Evolutionary conservation across 2,329 filamentous ascomycete genomes (phyloP), one percentile per base, ranked within the genome.

Genomic region (Leptographium procerum): DNA sequence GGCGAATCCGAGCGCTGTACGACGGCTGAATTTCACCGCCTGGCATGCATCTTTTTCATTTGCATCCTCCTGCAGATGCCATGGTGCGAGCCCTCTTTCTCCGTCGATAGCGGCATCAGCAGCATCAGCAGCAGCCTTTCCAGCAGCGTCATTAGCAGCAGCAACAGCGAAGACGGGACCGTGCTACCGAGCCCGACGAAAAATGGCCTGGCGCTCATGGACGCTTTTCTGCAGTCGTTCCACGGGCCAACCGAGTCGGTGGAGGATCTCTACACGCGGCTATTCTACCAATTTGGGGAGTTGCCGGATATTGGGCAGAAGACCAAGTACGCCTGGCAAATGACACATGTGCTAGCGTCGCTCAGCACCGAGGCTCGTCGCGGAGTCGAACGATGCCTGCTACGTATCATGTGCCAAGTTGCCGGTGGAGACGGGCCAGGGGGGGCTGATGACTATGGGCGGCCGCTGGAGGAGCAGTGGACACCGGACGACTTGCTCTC

Each of bases 401-500:
- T 60, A 28, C 40, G 24, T 9, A 60, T 60, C 26, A 33, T 60
- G 26, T 28, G 43, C 29, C 26, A 51, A 11, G 24, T 31, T 29
- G 24, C 45, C 1, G 45, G 45, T 26, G 45, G 45, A 24, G 24
- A 16, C 10, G 22, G 40, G 34, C 10, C 28, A 10, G 13, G 34
- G 24, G 22, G 45, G 24, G n/a, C n/a, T n/a, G n/a, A n/a, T 11
- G 10, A 26, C 33, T 22, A 29, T 33, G 29, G 14, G 11, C 33
- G 14, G 24, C 19, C 28, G n/a, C 50, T 16, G 26, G 55, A 55
- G 10, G 50, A 57, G 11, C 48, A 54, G 26, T 60, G 50, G 50
- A 60, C 58, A 24, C 58, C 58, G 26, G 58, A 60, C 40, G 40
- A 24, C 43, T 22, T 60, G 51, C 51, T 60, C 16, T 53, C 58